Evolutionary conservation across 768 basidiomycete species (phyloP), one percentile per base, ranked within the genome.

Genomic region (Rhodotorula babjevae): DNA sequence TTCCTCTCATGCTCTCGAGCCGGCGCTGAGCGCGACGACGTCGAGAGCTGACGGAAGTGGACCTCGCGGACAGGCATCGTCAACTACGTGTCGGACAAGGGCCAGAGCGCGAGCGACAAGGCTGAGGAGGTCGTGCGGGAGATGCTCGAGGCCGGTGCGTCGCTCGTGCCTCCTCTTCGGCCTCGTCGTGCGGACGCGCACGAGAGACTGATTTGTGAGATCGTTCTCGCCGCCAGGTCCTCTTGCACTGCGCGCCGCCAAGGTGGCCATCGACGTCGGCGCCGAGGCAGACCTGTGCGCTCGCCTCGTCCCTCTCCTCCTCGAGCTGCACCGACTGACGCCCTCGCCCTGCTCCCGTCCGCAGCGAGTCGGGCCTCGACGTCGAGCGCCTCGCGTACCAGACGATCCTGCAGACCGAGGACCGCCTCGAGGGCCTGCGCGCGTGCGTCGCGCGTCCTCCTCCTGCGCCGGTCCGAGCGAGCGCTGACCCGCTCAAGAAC

Each of bases 351-450:
- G 15, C 12, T 10, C 12, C 14, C 42, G 36, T n/a, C 31, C 15
- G n/a, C 69, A 78, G 69, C 8, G 70, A 52, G 15, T 63, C 72
- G 87, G 92, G 91, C n/a, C 85, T 97, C n/a, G 91, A 94, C 80
- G 91, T 94, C 73, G 93, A 96, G 80, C 85, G 90, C 49, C 87
- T 88, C 11, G 87, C 90, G 21, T 97, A 97, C 72, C 90, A 95
- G 75, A 85, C 86, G 6, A 84, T 97, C 29, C 83, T 96, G 31
- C 84, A 84, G 47, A 88, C 85, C 14, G 84, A 87, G 73, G 93
- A 97, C 80, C 86, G 93, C 29, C 75, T 85, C 12, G 93, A 97
- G 81, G 93, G 93, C 8, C 83, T 96, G 52, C 82, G 86, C 64
- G 93, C 93, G 23, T 96, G 44, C 63, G 73, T 67, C 16, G 7